phyloP scores from a whole-genome alignment of 768 basidiomycete genomes.

The Fomitopsis pulvina region DNA sequence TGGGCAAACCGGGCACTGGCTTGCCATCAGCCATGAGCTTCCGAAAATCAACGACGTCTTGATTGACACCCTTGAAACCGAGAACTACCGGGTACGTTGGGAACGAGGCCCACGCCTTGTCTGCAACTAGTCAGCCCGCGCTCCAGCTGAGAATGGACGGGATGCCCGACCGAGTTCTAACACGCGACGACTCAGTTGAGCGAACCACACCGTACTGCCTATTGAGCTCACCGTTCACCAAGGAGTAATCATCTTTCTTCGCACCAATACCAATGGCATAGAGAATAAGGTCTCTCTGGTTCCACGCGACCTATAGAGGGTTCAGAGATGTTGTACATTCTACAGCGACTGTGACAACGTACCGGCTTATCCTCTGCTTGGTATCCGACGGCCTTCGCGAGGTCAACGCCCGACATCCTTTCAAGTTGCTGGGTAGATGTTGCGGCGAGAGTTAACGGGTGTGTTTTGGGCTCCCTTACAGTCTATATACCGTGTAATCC shows the following conservation, averaged over 20 bases:
- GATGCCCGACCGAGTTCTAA: slow-evolving; percentile 23
- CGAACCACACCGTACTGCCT: neutral
- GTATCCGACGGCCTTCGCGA: slow-evolving; percentile 61
- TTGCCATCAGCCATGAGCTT: slow-evolving; percentile 32
- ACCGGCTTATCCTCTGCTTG: slow-evolving; percentile 49
- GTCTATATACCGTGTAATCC: neutral
- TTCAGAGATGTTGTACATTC: neutral
- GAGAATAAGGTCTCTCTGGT: slow-evolving; percentile 72
- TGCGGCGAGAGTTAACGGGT: neutral
- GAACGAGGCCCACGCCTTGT: slow-evolving; percentile 64
- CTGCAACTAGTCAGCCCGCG: slow-evolving; percentile 25
- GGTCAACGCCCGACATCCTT: slow-evolving; percentile 51
- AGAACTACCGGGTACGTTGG: slow-evolving; percentile 86
- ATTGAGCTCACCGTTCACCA: slow-evolving; percentile 58
- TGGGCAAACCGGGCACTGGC: slow-evolving; percentile 59
- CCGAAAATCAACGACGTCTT: slow-evolving; percentile 67
- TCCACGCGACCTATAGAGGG: slow-evolving; percentile 64
- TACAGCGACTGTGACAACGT: neutral
- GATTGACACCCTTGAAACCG: slow-evolving; percentile 56
- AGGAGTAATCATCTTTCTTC: slow-evolving; percentile 60
- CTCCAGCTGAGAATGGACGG: neutral
- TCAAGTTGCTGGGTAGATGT: too few relatives aligned
- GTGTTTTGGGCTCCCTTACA: neutral
- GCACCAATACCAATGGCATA: slow-evolving; percentile 82
- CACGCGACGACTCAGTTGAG: neutral